Conservation (phyloP, 169 alveolate genomes). For the Eimeria necatrix region DNA sequence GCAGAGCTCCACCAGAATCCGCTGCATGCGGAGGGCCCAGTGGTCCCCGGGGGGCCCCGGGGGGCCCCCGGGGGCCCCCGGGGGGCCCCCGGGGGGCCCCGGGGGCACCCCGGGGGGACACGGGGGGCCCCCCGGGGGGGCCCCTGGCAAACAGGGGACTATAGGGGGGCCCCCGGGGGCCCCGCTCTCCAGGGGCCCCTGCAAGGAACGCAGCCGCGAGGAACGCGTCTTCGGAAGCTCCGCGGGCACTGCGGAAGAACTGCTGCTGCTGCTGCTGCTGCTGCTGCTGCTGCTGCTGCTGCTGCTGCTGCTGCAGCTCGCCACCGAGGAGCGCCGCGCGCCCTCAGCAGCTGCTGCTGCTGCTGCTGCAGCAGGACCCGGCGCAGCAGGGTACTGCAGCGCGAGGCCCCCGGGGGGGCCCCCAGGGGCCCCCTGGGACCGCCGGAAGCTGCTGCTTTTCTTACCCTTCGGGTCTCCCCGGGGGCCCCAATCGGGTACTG, state of each 20-base stretch:
- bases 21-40: slow-evolving; percentile 51
- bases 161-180: not conserved
- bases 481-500: not conserved
- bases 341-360: not conserved
- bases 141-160: not conserved
- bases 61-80: not conserved
- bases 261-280: too few species aligned
- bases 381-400: not conserved
- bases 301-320: too few species aligned
- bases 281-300: too few species aligned
- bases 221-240: slow-evolving; percentile 40
- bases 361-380: slow-evolving; percentile 2
- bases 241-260: not conserved
- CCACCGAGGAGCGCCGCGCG: too few species aligned
- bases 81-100: not conserved
- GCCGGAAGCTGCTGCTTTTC: not conserved
- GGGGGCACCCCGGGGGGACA: not conserved
- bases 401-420: not conserved
- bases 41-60: not conserved
- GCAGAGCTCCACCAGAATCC: slow-evolving; percentile 59
- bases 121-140: not conserved
- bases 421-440: not conserved
- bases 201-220: not conserved
- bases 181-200: not conserved
- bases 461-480: not conserved